Evolutionary conservation across 306 rosid species (phyloP).

Genomic region (Trifolium pratense): DNA sequence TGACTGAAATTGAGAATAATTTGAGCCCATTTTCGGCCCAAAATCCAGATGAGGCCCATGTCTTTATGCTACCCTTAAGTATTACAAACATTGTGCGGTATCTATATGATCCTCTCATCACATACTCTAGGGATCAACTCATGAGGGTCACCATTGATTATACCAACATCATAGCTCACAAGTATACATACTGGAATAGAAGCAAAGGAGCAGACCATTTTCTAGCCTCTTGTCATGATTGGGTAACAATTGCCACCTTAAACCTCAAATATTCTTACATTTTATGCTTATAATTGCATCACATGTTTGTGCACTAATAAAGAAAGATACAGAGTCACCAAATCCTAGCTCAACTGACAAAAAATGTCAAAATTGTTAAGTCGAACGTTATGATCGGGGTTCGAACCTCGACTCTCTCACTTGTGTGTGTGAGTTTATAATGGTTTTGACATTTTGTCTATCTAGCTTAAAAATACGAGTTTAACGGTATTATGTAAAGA

Average conservation of each 20-base stretch:
- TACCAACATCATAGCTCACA: slow-evolving; percentile 47
- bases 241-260: slow-evolving; percentile 51
- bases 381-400: too few relatives aligned
- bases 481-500: too few relatives aligned
- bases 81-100: slow-evolving; percentile 50
- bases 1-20: slow-evolving; percentile 57
- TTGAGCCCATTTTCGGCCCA: slow-evolving; percentile 57
- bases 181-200: slow-evolving; percentile 70
- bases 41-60: slow-evolving; percentile 71
- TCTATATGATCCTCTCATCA: slow-evolving; percentile 53
- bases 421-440: too few relatives aligned
- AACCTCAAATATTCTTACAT: not conserved
- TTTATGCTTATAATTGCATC: too few relatives aligned
- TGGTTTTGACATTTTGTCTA: too few relatives aligned
- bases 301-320: too few relatives aligned
- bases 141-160: slow-evolving; percentile 57
- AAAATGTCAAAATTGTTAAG: too few relatives aligned
- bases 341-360: too few relatives aligned
- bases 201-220: slow-evolving; percentile 77
- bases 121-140: slow-evolving; percentile 52
- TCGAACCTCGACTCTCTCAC: too few relatives aligned
- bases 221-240: slow-evolving; percentile 76
- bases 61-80: slow-evolving; percentile 63
- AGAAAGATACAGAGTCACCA: not conserved
- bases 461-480: too few relatives aligned